A percentile compares a stretch with the other conserved stretches of the same genome.
These are phyloP conservation scores for Buxus sempervirens DNA, from an alignment of 164 flowering plant genomes.

Conservation along the genomic window DNA sequence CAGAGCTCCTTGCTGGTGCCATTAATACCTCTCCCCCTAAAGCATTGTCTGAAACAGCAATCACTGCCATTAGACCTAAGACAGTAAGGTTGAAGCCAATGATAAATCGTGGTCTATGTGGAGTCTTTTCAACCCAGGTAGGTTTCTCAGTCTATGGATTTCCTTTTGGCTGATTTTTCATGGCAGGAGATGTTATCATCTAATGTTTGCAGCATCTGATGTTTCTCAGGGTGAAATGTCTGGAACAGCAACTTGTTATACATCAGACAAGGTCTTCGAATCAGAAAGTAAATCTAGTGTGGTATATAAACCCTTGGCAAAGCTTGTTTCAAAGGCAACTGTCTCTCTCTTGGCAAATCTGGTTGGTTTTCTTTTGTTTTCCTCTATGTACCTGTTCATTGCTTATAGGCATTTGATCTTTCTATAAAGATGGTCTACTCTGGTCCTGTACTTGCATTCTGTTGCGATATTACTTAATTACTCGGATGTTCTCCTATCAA, in stretches of 20 bases:
- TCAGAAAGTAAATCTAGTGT: slow-evolving; percentile 43
- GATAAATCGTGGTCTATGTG: slow-evolving; percentile 27
- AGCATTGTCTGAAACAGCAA: slow-evolving; percentile 40
- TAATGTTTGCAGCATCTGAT: not conserved
- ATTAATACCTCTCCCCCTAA: slow-evolving; percentile 52
- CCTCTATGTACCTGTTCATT: not conserved
- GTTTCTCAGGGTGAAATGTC: slow-evolving; percentile 49
- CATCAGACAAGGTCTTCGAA: slow-evolving; percentile 30
- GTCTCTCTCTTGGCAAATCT: slow-evolving; percentile 63
- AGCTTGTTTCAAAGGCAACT: slow-evolving; percentile 69
- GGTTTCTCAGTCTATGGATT: slow-evolving; percentile 1
- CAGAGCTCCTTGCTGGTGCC: slow-evolving; percentile 71
- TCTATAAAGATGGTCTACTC: not conserved
- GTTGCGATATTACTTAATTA: not conserved
- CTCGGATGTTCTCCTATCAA: not conserved
- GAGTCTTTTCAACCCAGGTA: slow-evolving; percentile 39
- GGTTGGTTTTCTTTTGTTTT: slow-evolving; percentile 43
- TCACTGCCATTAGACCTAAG: slow-evolving; percentile 78
- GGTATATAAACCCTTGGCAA: slow-evolving; percentile 81
- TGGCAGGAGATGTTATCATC: slow-evolving; percentile 2
- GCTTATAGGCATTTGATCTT: not conserved
- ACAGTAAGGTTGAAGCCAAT: slow-evolving; percentile 67
- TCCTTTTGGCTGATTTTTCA: slow-evolving; percentile 8
- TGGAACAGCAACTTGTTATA: slow-evolving; percentile 27
- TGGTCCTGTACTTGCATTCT: not conserved